phyloP scores from a whole-genome alignment of 2,329 filamentous ascomycete species.

The Metarhizium guizhouense region DNA sequence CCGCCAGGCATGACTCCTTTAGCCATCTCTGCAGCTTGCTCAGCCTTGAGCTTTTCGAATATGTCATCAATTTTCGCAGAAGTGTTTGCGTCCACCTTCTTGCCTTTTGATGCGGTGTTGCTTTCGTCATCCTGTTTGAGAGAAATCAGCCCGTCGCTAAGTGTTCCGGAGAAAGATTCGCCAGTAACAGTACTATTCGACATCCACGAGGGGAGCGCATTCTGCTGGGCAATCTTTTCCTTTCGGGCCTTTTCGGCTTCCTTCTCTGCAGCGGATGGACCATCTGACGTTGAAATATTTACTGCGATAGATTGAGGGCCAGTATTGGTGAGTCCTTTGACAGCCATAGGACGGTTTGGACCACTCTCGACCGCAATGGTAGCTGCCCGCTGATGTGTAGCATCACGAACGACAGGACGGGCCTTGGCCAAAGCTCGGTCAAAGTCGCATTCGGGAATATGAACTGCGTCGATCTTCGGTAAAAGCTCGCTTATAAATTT shows the following conservation, averaged over 20 bases:
- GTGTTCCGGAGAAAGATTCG: slow-evolving; percentile 41
- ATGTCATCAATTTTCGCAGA: slow-evolving; percentile 55
- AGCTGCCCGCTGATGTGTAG: slow-evolving; percentile 54
- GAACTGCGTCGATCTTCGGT: slow-evolving; percentile 65
- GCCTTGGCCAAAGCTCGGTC: slow-evolving; percentile 57
- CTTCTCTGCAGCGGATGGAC: slow-evolving; percentile 58
- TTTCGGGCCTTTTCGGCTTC: slow-evolving; percentile 55
- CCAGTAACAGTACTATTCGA: slow-evolving; percentile 60
- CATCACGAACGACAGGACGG: slow-evolving; percentile 56
- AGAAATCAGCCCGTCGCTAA: slow-evolving; percentile 12
- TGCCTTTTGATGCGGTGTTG: slow-evolving; percentile 33
- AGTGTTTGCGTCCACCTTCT: slow-evolving; percentile 38
- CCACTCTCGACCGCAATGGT: slow-evolving; percentile 48
- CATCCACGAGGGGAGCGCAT: slow-evolving; percentile 64
- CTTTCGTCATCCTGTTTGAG: slow-evolving; percentile 29
- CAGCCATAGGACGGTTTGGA: slow-evolving; percentile 52
- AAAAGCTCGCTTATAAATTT: slow-evolving; percentile 69
- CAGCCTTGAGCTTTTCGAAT: slow-evolving; percentile 56
- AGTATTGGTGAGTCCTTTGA: slow-evolving; percentile 58
- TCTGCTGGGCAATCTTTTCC: slow-evolving; percentile 57
- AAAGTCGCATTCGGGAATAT: slow-evolving; percentile 67
- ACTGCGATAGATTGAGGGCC: slow-evolving; percentile 62
- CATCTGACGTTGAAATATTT: slow-evolving; percentile 57
- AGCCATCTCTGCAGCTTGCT: slow-evolving; percentile 40
- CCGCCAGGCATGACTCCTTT: slow-evolving; percentile 19